Evolutionary conservation across 306 rosid species (phyloP), one percentile per base, ranked within the genome.

Genomic region (Corylus heterophylla): DNA sequence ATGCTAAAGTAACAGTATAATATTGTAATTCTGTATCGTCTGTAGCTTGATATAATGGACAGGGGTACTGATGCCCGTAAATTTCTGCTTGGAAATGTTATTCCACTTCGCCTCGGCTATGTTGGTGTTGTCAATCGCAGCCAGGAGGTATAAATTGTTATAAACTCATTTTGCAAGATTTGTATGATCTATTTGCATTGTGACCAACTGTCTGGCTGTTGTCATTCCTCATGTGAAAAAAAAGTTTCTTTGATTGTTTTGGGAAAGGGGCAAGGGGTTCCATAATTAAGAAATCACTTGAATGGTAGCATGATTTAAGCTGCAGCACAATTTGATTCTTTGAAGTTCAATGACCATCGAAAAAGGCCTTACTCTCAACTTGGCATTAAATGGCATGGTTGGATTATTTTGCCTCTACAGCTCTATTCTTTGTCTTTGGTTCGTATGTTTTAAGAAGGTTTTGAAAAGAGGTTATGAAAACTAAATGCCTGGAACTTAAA

Each of bases 1-100:
- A 67, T 67, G 50, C 72, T 67, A 2, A 11, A n/a, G 14, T 67
- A 42, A 2, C 4, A 2, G 31, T 39, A 18, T 67, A 42, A 67
- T 10, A 22, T 42, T 8, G 51, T 42, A 42, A 10, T 76, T 45
- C 61, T 59, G 18, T 59, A 25, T 22, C 78, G 73, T 73, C 56
- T 81, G 74, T 62, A 95, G 98, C 84, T 95, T 89, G 98, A 96
- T 85, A 93, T 96, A 78, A 96, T 96, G 99, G 99, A 96, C 84
- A 93, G 99, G 90, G 99, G 99, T 87, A 96, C 99, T 50, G 99
- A 96, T 89, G 99, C 99, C 54, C 90, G 94, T 49, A 96, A 96
- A 82, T 91, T 96, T 76, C 89, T 96, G 89, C 92, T 82, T 39
- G 99, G 99, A 87, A 93, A 96, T 88, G 90, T 96, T 71, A 88